Conservation (phyloP, 768 basidiomycete species). For the Boletus huronensis region DNA sequence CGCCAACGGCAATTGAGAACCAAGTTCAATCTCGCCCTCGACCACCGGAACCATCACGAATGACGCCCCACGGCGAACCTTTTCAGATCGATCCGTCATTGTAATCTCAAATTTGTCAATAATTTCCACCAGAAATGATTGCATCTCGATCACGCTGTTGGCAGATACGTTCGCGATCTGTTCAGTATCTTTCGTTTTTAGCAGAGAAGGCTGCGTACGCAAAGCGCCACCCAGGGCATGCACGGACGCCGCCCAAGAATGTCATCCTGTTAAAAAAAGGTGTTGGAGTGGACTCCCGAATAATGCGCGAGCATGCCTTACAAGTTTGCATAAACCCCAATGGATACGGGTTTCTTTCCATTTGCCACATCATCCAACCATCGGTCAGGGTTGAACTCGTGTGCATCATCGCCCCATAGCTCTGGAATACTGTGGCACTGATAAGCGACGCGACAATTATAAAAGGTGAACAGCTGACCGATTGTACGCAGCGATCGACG, state of each 20-base stretch:
- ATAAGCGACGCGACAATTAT: neutral
- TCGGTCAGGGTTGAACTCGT: conserved; percentile 30
- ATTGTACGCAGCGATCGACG: conserved; percentile 55
- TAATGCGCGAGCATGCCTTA: conserved; percentile 2
- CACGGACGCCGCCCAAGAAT: conserved; percentile 22
- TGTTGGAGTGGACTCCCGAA: neutral
- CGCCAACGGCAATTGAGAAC: conserved; percentile 33
- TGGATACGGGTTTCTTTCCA: conserved; percentile 16
- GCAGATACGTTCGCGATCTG: neutral
- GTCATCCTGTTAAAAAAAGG: conserved; percentile 25
- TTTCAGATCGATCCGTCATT: conserved; percentile 27
- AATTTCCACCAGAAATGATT: conserved; percentile 56
- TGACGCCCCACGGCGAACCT: conserved; percentile 29
- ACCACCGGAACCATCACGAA: conserved; percentile 31
- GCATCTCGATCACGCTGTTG: conserved; percentile 46
- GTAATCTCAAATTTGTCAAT: conserved; percentile 51
- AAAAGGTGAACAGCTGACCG: conserved; percentile 34
- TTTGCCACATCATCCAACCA: conserved; percentile 22
- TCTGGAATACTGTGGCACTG: conserved; percentile 21
- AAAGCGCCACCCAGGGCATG: conserved; percentile 33
- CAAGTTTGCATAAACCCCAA: conserved; percentile 32
- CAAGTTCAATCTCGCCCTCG: conserved; percentile 30
- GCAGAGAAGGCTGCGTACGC: conserved; percentile 18
- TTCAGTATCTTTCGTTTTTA: neutral
- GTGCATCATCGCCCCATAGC: conserved; percentile 32